Conservation (phyloP, 257 asterid species). For the Solanum sejunctum region DNA sequence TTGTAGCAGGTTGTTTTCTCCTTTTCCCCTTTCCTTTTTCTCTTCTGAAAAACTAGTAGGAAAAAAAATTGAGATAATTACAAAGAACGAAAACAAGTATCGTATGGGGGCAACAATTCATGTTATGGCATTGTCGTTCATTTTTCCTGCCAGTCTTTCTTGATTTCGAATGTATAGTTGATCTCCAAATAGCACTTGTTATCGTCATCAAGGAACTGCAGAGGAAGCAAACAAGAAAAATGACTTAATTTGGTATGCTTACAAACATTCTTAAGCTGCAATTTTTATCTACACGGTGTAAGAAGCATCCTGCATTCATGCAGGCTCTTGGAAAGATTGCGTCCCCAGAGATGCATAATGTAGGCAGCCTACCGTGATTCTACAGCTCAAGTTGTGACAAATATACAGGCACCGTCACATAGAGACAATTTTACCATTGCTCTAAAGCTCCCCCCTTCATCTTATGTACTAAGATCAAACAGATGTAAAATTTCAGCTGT, state of each 20-base stretch:
- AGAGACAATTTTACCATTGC: background rate
- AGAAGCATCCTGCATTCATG: background rate
- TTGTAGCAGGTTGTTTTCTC: background rate
- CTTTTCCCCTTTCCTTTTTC: background rate
- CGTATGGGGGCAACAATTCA: background rate
- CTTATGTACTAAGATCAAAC: background rate
- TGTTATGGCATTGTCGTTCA: background rate
- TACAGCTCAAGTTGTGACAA: background rate
- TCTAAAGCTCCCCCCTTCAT: background rate
- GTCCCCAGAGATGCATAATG: background rate
- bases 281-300: background rate
- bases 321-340: background rate
- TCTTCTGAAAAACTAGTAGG: slow-evolving; percentile 3
- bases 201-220: slow-evolving; percentile 86
- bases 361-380: background rate
- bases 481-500: background rate
- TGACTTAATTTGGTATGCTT: background rate
- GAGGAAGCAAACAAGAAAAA: background rate
- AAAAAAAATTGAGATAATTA: background rate
- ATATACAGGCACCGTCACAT: background rate
- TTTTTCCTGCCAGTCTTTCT: slow-evolving; percentile 68
- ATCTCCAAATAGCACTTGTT: slow-evolving; percentile 92
- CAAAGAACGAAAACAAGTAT: slow-evolving; percentile 5
- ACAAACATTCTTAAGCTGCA: background rate
- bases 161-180: slow-evolving; percentile 87